Evolutionary conservation across 129 eudicot genomes (phyloP).

Genomic region (Artemisia argyi): DNA sequence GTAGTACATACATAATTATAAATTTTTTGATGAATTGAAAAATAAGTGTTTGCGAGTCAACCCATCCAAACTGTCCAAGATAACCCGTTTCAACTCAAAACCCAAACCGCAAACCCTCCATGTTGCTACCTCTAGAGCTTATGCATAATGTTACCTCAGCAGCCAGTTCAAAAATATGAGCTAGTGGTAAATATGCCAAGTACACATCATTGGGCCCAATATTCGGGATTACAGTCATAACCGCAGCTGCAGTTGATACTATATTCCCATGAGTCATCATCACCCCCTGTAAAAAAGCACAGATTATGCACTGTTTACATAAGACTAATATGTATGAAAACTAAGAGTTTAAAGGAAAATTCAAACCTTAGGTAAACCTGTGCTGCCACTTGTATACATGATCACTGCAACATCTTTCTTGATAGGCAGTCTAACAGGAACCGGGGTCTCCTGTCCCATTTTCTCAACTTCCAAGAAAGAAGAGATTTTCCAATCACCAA

Average conservation of each 20-base stretch:
- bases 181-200: slow-evolving; percentile 89
- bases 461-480: slow-evolving; percentile 82
- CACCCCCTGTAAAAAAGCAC: slow-evolving; percentile 63
- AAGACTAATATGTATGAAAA: background rate
- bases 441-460: slow-evolving; percentile 55
- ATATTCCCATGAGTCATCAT: slow-evolving; percentile 97
- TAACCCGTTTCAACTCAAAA: background rate
- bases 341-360: background rate
- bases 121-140: background rate
- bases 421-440: slow-evolving; percentile 54
- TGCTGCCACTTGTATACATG: slow-evolving; percentile 99
- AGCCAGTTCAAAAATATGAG: slow-evolving; percentile 92
- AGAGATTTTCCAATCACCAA: slow-evolving; percentile 47
- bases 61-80: background rate
- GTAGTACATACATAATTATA: background rate
- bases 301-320: too few relatives aligned
- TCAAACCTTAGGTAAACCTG: slow-evolving; percentile 96
- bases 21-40: background rate
- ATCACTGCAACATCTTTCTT: slow-evolving; percentile 90
- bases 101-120: background rate
- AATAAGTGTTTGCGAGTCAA: background rate
- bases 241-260: slow-evolving; percentile 94
- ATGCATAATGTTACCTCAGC: slow-evolving; percentile 72
- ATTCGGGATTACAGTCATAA: slow-evolving; percentile 76
- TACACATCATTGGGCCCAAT: slow-evolving; percentile 75